These are phyloP conservation scores for Salix koriyanagi DNA, from an alignment of 345 rosid genomes.

Conservation along the genomic window DNA sequence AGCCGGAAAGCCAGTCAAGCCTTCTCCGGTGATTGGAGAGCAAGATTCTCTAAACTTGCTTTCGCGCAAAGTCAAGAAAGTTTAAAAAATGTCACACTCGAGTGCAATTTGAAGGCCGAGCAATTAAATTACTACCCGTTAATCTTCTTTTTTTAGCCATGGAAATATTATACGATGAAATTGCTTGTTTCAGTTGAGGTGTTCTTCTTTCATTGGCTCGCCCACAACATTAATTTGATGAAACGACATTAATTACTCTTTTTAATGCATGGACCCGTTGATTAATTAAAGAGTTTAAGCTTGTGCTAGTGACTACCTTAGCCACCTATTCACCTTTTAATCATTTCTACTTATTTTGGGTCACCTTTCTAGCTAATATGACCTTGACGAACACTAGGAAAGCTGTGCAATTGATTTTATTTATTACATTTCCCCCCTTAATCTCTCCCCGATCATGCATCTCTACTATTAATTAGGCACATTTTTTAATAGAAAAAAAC, in stretches of 20 bases:
- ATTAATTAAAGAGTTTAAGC: slow-evolving; percentile 11
- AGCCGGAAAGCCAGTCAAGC: neutral
- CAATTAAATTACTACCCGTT: neutral
- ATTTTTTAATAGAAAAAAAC: too few relatives aligned
- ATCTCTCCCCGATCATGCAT: too few relatives aligned
- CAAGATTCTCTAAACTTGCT: slow-evolving; percentile 29
- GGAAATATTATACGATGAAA: neutral
- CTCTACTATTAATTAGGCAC: too few relatives aligned
- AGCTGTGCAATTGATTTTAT: neutral
- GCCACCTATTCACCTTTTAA: neutral
- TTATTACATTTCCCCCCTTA: neutral
- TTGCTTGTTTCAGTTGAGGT: neutral
- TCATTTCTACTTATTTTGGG: neutral
- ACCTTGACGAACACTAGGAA: neutral
- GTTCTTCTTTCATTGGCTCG: neutral
- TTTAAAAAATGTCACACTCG: neutral
- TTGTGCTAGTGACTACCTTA: neutral
- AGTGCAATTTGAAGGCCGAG: slow-evolving; percentile 11
- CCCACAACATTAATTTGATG: neutral
- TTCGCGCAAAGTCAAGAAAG: slow-evolving; percentile 28
- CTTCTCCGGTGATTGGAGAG: slow-evolving; percentile 20
- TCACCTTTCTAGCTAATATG: neutral
- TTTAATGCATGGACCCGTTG: slow-evolving; percentile 18
- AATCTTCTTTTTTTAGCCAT: neutral
- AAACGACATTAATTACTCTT: slow-evolving; percentile 14